Evolutionary conservation across 2,329 filamentous ascomycete species (phyloP).

Genomic region (Ophiosphaerella herpotricha): DNA sequence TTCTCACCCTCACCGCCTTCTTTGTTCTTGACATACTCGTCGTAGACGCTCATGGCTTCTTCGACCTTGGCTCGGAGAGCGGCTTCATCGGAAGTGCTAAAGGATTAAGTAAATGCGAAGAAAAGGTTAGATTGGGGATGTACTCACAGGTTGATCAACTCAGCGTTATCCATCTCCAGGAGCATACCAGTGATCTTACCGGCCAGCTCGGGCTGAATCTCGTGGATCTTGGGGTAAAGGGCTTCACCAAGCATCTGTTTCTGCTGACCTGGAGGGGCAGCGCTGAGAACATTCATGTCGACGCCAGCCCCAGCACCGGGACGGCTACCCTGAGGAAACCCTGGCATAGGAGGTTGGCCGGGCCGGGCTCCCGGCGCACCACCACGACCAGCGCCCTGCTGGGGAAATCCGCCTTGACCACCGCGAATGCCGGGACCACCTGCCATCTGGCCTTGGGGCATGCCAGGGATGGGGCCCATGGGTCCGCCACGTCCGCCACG

Average conservation of each 20-base stretch:
- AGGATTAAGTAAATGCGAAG: constrained; percentile 33
- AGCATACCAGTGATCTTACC: constrained; percentile 99
- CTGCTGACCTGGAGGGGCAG: constrained; percentile 72
- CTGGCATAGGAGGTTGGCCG: constrained; percentile 36
- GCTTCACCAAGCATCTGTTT: constrained; percentile 99
- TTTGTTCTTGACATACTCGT: constrained; percentile 97
- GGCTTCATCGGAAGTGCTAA: constrained; percentile 83
- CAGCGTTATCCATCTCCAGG: constrained; percentile 96
- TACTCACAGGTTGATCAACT: constrained; percentile 94
- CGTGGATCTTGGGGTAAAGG: constrained; percentile 97
- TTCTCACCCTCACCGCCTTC: constrained; percentile 44
- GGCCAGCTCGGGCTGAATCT: constrained; percentile 90
- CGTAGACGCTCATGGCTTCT: constrained; percentile 94
- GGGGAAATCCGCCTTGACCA: constrained; percentile 44
- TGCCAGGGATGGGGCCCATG: constrained; percentile 66
- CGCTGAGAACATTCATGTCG: constrained; percentile 57
- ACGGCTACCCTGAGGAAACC: constrained; percentile 40
- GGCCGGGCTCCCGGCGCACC: constrained; percentile 34
- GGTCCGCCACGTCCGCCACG: constrained; percentile 65
- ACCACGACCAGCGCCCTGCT: constrained; percentile 44
- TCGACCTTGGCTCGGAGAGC: constrained; percentile 95
- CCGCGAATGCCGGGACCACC: constrained; percentile 49
- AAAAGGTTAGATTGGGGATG: neutral
- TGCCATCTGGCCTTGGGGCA: constrained; percentile 70
- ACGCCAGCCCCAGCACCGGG: constrained; percentile 45